Evolutionary conservation across 768 basidiomycete genomes (phyloP), one percentile per base, ranked within the genome.

Genomic region (Suillus paluster): DNA sequence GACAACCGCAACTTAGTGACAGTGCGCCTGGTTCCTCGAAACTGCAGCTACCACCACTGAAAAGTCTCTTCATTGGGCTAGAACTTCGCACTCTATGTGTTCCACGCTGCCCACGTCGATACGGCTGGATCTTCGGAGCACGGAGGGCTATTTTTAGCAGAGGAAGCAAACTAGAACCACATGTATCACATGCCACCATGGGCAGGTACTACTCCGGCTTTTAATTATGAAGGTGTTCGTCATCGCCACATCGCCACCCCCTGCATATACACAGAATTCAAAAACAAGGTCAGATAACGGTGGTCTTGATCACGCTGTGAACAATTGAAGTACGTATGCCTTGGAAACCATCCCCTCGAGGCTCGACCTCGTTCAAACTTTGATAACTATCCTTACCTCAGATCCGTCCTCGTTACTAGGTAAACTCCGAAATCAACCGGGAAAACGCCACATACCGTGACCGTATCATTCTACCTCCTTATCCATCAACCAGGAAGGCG

Each of bases 131-230:
- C 49, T n/a, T n/a, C 6, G 12, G 10, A 30, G 30, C 30, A 30
- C 30, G 30, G 6, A 7, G 30, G 6, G 11, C 6, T 50, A 50
- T 50, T 50, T n/a, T 33, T 50, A 30, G 49, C 49, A 30, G 33
- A 7, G 25, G 48, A 49, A 27, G 17, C 9, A 49, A 33, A 50
- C 30, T 33, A 33, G 33, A 49, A n/a, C 30, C 49, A 33, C 49
- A 50, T 50, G 49, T 50, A 50, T 33, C 49, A 50, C 49, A 50
- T 50, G 49, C 49, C 19, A 19, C 30, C 30, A 49, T 30, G 48
- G 23, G 30, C 30, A 6, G 30, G 19, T 49, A 49, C 27, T 12
- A 27, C 19, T n/a, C 49, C 49, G 49, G 49, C 33, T 50, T 50
- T 50, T 50, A 50, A 50, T 50, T 33, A 30, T 50, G 19, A n/a